Evolutionary conservation across 257 asterid genomes (phyloP).

Genomic region (Fraxinus pennsylvanica): DNA sequence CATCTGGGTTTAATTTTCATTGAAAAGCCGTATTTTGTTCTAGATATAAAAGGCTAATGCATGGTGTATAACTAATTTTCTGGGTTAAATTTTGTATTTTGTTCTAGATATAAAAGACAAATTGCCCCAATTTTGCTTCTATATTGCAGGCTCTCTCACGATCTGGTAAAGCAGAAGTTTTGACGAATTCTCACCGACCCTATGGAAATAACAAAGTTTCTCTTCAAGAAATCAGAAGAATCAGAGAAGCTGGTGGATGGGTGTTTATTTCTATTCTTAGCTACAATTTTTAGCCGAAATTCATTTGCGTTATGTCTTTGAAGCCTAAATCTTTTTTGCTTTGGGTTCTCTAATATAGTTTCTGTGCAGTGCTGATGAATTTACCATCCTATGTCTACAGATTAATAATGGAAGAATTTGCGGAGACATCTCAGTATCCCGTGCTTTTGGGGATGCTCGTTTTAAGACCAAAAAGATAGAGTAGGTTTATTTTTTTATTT

Average conservation of each 20-base stretch:
- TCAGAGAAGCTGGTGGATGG: conserved; percentile 95
- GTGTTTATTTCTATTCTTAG: conserved; percentile 47
- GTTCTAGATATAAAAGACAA: not conserved
- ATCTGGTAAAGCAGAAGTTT: conserved; percentile 62
- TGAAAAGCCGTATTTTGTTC: not conserved
- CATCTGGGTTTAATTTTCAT: not conserved
- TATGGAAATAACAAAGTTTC: conserved; percentile 70
- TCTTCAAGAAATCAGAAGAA: conserved; percentile 76
- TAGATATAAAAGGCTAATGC: not conserved
- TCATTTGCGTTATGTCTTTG: not conserved
- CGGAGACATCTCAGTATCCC: conserved; percentile 92
- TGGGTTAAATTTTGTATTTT: no score
- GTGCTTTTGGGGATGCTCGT: conserved; percentile 93
- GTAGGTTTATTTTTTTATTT: conserved; percentile 39
- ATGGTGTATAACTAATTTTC: no score
- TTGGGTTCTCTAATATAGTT: not conserved
- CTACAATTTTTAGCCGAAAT: not conserved
- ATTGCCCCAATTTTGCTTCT: not conserved
- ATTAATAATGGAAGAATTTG: conserved; percentile 87
- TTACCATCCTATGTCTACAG: conserved; percentile 39
- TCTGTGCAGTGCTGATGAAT: not conserved
- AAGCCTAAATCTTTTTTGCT: not conserved
- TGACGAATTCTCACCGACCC: conserved; percentile 90
- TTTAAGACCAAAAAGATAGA: conserved; percentile 82
- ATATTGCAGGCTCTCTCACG: conserved; percentile 68